Conservation (phyloP, 306 rosid genomes). For the Sesbania bispinosa region DNA sequence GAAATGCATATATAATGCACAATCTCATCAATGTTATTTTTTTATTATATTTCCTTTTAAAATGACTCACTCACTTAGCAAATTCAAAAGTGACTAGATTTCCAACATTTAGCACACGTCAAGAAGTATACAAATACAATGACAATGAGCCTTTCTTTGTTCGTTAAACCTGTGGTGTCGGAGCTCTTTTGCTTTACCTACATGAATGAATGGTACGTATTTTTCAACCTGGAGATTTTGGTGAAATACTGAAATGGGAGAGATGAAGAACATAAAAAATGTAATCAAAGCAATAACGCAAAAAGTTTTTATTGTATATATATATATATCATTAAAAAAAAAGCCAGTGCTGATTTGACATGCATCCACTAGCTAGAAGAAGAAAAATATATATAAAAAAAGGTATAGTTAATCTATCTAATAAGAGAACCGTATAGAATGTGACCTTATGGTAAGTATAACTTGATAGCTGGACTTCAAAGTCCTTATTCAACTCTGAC, state of each 20-base stretch:
- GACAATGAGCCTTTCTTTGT: no score
- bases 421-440: background rate
- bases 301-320: background rate
- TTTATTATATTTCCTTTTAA: no score
- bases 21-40: no score
- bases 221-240: background rate
- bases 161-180: no score
- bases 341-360: background rate
- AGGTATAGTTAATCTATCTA: background rate
- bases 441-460: background rate
- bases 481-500: background rate
- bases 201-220: no score
- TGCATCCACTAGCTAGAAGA: slow-evolving; percentile 11
- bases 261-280: background rate
- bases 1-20: no score
- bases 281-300: background rate
- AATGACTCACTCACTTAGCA: no score
- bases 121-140: no score
- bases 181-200: no score
- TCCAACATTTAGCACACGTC: no score
- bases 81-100: no score
- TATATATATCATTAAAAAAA: background rate
- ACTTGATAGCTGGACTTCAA: background rate
- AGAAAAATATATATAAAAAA: background rate
- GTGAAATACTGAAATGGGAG: background rate